Conservation (phyloP, 306 rosid species). For the Casuarina glauca region DNA sequence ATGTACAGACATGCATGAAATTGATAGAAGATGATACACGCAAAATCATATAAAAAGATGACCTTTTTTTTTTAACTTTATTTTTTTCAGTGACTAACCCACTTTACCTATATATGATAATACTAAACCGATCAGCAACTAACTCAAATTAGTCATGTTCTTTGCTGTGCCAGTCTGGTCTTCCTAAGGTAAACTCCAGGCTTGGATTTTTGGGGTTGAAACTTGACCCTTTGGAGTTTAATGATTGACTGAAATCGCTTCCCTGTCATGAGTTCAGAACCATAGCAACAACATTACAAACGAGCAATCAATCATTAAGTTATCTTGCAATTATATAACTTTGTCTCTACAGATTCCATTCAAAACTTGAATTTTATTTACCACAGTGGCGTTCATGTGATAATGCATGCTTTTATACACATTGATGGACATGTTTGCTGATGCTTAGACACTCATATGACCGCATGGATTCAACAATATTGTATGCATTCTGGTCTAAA, state of each 20-base stretch:
- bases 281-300: too few relatives aligned
- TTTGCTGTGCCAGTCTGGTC: slow-evolving; percentile 46
- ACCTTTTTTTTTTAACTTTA: slow-evolving; percentile 20
- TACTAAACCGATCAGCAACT: slow-evolving; percentile 18
- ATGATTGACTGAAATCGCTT: slow-evolving; percentile 39
- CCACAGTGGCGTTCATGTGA: too few relatives aligned
- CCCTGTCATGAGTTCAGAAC: slow-evolving; percentile 43
- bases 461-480: neutral
- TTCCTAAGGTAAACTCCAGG: slow-evolving; percentile 75
- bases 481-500: neutral
- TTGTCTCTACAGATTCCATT: too few relatives aligned
- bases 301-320: neutral
- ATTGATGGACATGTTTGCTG: neutral
- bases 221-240: slow-evolving; percentile 41
- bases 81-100: slow-evolving; percentile 2
- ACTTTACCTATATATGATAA: slow-evolving; percentile 22
- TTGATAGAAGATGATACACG: slow-evolving; percentile 39
- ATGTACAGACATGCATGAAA: slow-evolving; percentile 54
- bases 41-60: slow-evolving; percentile 40
- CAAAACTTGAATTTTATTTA: too few relatives aligned
- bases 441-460: neutral
- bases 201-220: slow-evolving; percentile 48
- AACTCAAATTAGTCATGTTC: slow-evolving; percentile 35
- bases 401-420: neutral
- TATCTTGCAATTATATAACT: too few relatives aligned